Base-by-base conservation (phyloP, 331 rosid genomes). In the Pyracantha coccinea region DNA sequence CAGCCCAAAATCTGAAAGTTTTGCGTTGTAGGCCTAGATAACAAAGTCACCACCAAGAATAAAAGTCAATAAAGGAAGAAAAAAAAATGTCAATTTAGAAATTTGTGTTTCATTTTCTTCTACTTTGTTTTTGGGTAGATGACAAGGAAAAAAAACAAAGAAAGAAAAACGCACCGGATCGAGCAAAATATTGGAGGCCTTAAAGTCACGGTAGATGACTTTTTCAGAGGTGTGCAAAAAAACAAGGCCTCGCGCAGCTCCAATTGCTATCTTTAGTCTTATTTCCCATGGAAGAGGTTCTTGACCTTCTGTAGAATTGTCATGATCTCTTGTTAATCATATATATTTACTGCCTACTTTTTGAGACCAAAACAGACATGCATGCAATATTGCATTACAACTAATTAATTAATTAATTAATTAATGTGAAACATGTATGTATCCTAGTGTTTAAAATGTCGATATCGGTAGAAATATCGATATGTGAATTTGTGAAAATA, bases 121-220 rank as follows among this genome's bases (percentile, higher is more conserved):
- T 16, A 6, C 17, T 41, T 41, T 41, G 50, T 3, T 41, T 3
- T 41, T 41, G 3, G 50, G 50, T 16, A 27, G 10, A 31, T 21
- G 10, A 52, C 25, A 50, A 66, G 4, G 6, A 66, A 41, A 41
- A 41, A 12, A 41, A 41, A 32, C 5, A n/a, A 54, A n/a, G 60
- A 54, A 54, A 4, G 5, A 21, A 41, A 8, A 25, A 7, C 23
- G 66, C 72, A 91, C 97, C 84, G 52, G 80, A 32, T 90, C 99
- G 8, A 95, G 76, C 75, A 95, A 84, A 68, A 95, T 90, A 72
- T 95, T 95, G 4, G 99, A 88, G 21, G 99, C 80, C 79, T 95
- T 95, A 62, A 95, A 95, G 80, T 95, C 99, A 23, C 99, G 84
- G 52, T 90, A 95, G 12, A 95, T 95, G 24, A 95, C 96, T 1